Percentiles rank a stretch among this genome's conserved stretches.
These are phyloP conservation scores for Sclerospora graminicola DNA, from an alignment of 352 stramenopile genomes.

Conservation along the genomic window DNA sequence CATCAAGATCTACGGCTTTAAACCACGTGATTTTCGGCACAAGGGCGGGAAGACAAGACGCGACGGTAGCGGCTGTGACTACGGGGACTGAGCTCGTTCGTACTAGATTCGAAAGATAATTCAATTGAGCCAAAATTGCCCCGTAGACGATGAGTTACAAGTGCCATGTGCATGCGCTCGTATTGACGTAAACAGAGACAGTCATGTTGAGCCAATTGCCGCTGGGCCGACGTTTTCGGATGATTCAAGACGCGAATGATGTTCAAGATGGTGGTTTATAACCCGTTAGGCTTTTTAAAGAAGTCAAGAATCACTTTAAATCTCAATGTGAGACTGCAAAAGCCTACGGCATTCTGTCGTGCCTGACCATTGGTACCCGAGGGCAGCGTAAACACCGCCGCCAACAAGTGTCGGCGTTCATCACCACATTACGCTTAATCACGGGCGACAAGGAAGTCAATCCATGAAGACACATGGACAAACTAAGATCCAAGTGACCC, in stretches of 20 bases:
- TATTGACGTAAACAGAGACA: conserved; percentile 81
- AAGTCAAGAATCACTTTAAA: conserved; percentile 79
- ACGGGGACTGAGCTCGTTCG: conserved; percentile 23
- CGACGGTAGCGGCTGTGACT: conserved; percentile 38
- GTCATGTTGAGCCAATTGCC: conserved; percentile 74
- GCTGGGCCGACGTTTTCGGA: conserved; percentile 63
- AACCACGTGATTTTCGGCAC: conserved; percentile 64
- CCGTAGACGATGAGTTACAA: conserved; percentile 58
- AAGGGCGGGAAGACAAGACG: conserved; percentile 50
- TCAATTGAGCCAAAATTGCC: conserved; percentile 52
- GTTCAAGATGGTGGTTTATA: conserved; percentile 81
- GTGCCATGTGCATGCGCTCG: conserved; percentile 66
- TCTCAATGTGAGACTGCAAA: conserved; percentile 67
- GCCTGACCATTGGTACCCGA: conserved; percentile 73
- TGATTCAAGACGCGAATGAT: conserved; percentile 74
- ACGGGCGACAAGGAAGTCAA: conserved; percentile 71
- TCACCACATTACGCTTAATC: conserved; percentile 59
- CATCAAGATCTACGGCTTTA: conserved; percentile 75
- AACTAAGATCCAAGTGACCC: conserved; percentile 54
- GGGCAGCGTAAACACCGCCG: conserved; percentile 47
- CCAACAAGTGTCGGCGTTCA: conserved; percentile 50
- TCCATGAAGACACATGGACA: conserved; percentile 81
- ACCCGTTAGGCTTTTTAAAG: conserved; percentile 75
- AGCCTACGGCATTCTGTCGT: conserved; percentile 74
- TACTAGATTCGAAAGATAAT: conserved; percentile 40